Percentiles rank a stretch among this genome's conserved stretches.
These are phyloP conservation scores for Gossypium sturtianum DNA, from an alignment of 345 rosid genomes.

Conservation along the genomic window DNA sequence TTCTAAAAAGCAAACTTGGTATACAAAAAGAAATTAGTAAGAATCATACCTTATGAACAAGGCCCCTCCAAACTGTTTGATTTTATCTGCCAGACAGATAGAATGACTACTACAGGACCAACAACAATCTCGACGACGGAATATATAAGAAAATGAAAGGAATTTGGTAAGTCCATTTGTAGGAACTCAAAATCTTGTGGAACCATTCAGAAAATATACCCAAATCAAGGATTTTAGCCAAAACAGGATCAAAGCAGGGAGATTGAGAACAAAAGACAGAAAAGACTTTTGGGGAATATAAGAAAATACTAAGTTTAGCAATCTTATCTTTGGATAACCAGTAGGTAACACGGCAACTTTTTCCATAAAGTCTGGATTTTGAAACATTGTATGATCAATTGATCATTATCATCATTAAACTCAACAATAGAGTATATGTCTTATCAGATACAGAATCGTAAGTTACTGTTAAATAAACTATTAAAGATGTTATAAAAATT, in stretches of 20 bases:
- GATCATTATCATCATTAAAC: not conserved
- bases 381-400: not conserved
- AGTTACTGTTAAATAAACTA: not conserved
- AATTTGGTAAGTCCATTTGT: not conserved
- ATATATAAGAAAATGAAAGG: not conserved
- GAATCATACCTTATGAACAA: slow-evolving; percentile 3
- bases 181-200: not conserved
- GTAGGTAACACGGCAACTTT: not conserved
- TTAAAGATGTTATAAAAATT: not conserved
- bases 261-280: too few relatives aligned
- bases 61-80: slow-evolving; percentile 1
- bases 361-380: not conserved
- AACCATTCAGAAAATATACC: not conserved
- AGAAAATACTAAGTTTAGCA: not conserved
- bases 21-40: not conserved
- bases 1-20: not conserved
- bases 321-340: not conserved
- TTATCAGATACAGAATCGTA: slow-evolving; percentile 3
- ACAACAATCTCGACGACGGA: not conserved
- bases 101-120: not conserved
- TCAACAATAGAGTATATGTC: not conserved
- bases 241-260: not conserved
- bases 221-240: not conserved
- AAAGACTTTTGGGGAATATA: too few relatives aligned
- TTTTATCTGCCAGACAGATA: not conserved